Conservation (phyloP, 2,329 filamentous ascomycete species). For the Fusarium longipes region DNA sequence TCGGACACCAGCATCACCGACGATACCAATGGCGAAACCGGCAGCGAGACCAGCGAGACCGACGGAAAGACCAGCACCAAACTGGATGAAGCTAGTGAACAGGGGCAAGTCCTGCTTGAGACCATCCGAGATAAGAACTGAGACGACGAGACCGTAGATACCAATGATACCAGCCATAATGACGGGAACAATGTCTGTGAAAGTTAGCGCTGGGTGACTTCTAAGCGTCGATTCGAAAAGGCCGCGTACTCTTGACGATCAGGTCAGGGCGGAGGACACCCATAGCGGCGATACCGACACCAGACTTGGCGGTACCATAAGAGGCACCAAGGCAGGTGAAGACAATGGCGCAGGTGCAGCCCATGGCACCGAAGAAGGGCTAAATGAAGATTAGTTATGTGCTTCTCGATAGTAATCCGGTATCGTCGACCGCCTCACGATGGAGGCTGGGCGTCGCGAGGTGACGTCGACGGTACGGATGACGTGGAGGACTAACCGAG, state of each 20-base stretch:
- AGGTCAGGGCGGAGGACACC: constrained; percentile 97
- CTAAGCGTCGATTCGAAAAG: background rate
- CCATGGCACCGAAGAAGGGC: constrained; percentile 97
- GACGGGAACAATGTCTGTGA: constrained; percentile 94
- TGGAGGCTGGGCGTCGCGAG: constrained; percentile 34
- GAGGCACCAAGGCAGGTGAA: constrained; percentile 97
- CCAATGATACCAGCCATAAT: constrained; percentile 99
- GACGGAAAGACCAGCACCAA: constrained; percentile 84
- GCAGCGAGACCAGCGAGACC: constrained; percentile 86
- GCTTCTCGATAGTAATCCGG: constrained; percentile 27
- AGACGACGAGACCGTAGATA: constrained; percentile 95
- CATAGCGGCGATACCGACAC: constrained; percentile 98
- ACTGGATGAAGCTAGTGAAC: constrained; percentile 86
- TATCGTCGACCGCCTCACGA: constrained; percentile 32
- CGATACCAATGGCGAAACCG: constrained; percentile 88
- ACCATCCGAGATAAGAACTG: constrained; percentile 85
- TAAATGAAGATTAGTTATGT: constrained; percentile 54
- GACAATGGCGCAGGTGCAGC: constrained; percentile 95
- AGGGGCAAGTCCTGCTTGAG: constrained; percentile 78
- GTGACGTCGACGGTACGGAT: constrained; percentile 49
- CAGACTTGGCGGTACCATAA: constrained; percentile 99
- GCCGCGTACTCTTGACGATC: constrained; percentile 94
- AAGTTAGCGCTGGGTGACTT: constrained; percentile 32
- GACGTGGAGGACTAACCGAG: constrained; percentile 80
- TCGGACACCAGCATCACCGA: constrained; percentile 88